A percentile compares a stretch with the other conserved stretches of the same genome.
phyloP scores from a whole-genome alignment of 257 asterid genomes.

The Fraxinus excelsior region DNA sequence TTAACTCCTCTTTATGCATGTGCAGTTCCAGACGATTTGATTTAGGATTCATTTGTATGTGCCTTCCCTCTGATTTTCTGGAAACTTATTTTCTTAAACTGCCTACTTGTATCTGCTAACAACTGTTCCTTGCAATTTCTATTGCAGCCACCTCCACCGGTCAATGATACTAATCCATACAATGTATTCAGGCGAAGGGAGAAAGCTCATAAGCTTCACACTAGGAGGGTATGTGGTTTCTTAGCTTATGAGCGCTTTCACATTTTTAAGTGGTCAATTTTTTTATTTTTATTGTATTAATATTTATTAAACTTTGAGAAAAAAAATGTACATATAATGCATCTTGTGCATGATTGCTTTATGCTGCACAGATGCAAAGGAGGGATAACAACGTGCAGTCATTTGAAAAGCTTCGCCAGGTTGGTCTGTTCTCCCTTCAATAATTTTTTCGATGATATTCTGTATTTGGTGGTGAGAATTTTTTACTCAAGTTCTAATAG shows the following conservation, averaged over 20 bases:
- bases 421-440: constrained; percentile 23
- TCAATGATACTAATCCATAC: constrained; percentile 94
- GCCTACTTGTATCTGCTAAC: constrained; percentile 28
- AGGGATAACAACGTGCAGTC: constrained; percentile 98
- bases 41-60: neutral
- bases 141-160: constrained; percentile 98
- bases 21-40: neutral
- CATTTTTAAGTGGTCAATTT: constrained; percentile 10
- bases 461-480: too few species aligned
- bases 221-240: constrained; percentile 79
- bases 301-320: neutral
- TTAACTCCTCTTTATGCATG: neutral
- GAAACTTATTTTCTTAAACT: constrained; percentile 4
- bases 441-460: constrained; percentile 4
- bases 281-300: neutral
- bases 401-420: constrained; percentile 99
- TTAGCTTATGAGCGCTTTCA: constrained; percentile 14
- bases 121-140: constrained; percentile 27
- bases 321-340: too few species aligned
- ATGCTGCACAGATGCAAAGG: constrained; percentile 78
- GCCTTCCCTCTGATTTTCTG: constrained; percentile 2
- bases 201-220: constrained; percentile 98
- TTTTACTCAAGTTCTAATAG: too few species aligned
- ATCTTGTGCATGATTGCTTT: constrained; percentile 6
- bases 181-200: constrained; percentile 99